Base-by-base conservation (phyloP, 495 filamentous ascomycete genomes). In the Sabuloglossum arenarium region DNA sequence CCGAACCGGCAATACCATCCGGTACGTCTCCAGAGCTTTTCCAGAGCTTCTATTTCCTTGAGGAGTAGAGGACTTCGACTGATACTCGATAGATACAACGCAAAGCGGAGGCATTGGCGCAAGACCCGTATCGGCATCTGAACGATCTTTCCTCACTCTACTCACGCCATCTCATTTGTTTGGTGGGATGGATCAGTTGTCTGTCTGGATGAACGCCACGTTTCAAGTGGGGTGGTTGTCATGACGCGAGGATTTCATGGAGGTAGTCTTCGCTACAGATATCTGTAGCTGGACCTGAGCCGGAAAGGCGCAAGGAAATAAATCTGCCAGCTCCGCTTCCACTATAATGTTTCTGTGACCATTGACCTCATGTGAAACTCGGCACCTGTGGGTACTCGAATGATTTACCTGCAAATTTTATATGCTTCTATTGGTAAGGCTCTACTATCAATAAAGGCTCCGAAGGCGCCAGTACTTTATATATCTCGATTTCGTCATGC, bases 51-150 rank as follows among this genome's bases (percentile, higher is more conserved):
- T 39, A 21, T 21, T 50, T 21, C 19, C 24, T 16, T 1, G 30
- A 16, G 23, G 30, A n/a, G 5, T 14, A 6, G 23, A 27, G 21
- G 9, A 58, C n/a, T 56, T 54, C n/a, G 50, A 58, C 67, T 60
- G 54, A 49, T 37, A 16, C 24, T 46, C 14, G 27, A 11, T 39
- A 97, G 91, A 76, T 98, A 98, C 81, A 98, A 98, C 79, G 91
- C 91, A 64, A 98, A 98, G 84, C 79, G 91, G 69, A 84, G 91
- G 71, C 91, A 98, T 75, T 98, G 91, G 91, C 86, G 91, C 76
- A 96, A 98, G 88, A 97, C 91, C 69, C 85, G 91, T 66, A 85
- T 98, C 76, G 90, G 90, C 63, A 88, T 98, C 73, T 98, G 25
- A 51, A 43, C 39, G 9, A 19, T 21, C 3, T 51, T 23, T 51